Evolutionary conservation across 768 basidiomycete genomes (phyloP), one percentile per base, ranked within the genome.

Genomic region (Panellus pusillus): DNA sequence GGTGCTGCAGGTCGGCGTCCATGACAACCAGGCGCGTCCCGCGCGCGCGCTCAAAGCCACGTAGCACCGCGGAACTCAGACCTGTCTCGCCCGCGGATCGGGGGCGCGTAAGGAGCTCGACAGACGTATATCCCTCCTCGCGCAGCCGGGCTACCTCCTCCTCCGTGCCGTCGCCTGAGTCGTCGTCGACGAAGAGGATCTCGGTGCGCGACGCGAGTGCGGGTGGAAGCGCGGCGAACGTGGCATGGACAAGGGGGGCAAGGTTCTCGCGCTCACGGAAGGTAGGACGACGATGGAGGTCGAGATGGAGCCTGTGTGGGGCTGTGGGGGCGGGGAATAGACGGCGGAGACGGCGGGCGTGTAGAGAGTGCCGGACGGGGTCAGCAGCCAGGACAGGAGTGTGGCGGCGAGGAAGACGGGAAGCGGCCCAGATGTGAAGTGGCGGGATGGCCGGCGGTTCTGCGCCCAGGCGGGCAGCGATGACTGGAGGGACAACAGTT

Each of bases 1-100:
- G 50, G 49, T 50, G 49, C 32, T 50, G 49, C 18, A 45, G 36
- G 28, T 44, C 50, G 12, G 29, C 52, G n/a, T 54, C 53, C 53
- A 54, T 54, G 13, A 54, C 42, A n/a, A 54, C 41, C 2, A 54
- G 17, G 4, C 35, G 11, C 24, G 27, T 20, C n/a, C 53, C 53
- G 2, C 53, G 40, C 35, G 47, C 53, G n/a, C 28, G 19, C 44
- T 54, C 41, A 20, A 54, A 48, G 11, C 47, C 53, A 3, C 53
- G 41, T 15, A 54, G 6, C 0, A 54, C 53, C 6, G 53, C 53
- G 3, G 20, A 27, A 9, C 35, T 37, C 2, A 51, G 35, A 1
- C 46, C 42, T 2, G 24, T 14, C 29, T 46, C 38, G 3, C 45
- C 52, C 2, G 17, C 39, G 17, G 17, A 17, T 3, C 39, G 39